Base-by-base conservation (phyloP, 768 basidiomycete genomes). In the Xerocomellus intermedius region DNA sequence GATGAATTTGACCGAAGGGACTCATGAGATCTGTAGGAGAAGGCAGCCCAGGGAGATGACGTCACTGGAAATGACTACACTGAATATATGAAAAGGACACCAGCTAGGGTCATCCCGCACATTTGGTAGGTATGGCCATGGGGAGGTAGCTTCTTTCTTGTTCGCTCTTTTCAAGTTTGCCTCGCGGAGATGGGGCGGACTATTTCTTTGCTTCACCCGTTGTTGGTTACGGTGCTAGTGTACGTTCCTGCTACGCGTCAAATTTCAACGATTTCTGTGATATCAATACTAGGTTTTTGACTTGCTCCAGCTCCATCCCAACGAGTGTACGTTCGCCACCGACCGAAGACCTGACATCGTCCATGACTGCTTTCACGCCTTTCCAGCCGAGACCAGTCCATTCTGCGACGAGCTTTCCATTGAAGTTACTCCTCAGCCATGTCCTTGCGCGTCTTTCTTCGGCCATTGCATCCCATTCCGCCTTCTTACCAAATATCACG, bases 301-400 rank as follows among this genome's bases (percentile, higher is more conserved):
- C 64, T n/a, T 77, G 73, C 45, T 77, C 77, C 2, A 69, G 71
- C 37, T 75, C 62, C 50, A 68, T 63, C 8, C 75, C 72, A 30
- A 80, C 56, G 24, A 80, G 68, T 51, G 84, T 66, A 10, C 74
- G 76, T 21, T 73, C 73, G 4, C 82, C 82, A 30, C 79, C 83
- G 13, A 77, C 64, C 35, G 70, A 70, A 30, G 61, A 62, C 38
- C 82, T 73, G 35, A 86, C 76, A 41, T 68, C 69, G 33, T 79
- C 77, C 81, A 83, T 83, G 44, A 84, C 73, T 44, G 64, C 62
- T 59, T 83, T 79, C 24, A 84, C 74, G 4, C 73, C 75, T 46
- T 39, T 69, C 76, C 80, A 80, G 13, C 71, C 75, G 36, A 83
- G 57, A 5, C 75, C 74, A 4, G 80, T 73, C 84, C 82, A 86